Base-by-base conservation (phyloP, 495 filamentous ascomycete genomes). In the Aspergillus diversus region DNA sequence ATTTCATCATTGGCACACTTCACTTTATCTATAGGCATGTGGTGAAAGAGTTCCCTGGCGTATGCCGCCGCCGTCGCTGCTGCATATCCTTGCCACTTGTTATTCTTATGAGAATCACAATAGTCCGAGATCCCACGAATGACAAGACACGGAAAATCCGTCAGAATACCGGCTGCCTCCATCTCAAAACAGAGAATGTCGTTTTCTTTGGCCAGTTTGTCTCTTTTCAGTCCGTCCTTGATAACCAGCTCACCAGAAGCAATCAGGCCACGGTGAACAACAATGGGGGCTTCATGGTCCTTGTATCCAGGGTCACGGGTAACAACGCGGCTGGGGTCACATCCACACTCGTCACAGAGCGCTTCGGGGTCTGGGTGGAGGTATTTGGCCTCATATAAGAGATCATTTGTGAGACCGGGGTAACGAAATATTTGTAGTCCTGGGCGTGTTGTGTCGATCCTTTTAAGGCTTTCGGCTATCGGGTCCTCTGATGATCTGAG, bases 91-190 rank as follows among this genome's bases (percentile, higher is more conserved):
- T 51, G 27, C 57, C 57, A 59, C 21, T 6, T 4, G 3, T 59
- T 27, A 12, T 50, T 69, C 55, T 73, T 74, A 51, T 81, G 78
- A 1, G 74, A 73, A 51, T 80, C 78, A 5, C 64, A 66, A 60
- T 80, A 81, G 56, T 81, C 76, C 35, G 66, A 76, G 17, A 81
- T 74, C 0, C 78, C 78, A 31, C 75, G 69, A 31, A 81, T 75
- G 4, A 78, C 71, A 8, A 79, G 56, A 53, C 72, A 78, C 15
- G 68, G 71, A 48, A 74, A 66, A 34, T 69, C 42, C 55, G 67
- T 56, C 61, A 72, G 60, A 7, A 77, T 54, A 1, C 78, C 80
- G 12, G 75, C 79, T 5, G 75, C 77, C 60, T 82, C 79, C 72
- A 75, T 80, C 52, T 81, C 76, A 53, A 80, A 74, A 55, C 74